A percentile compares a stretch with the other conserved stretches of the same genome.
Conservation (phyloP, 108 stramenopile species). For the Pseudonitzschia multiseries region DNA sequence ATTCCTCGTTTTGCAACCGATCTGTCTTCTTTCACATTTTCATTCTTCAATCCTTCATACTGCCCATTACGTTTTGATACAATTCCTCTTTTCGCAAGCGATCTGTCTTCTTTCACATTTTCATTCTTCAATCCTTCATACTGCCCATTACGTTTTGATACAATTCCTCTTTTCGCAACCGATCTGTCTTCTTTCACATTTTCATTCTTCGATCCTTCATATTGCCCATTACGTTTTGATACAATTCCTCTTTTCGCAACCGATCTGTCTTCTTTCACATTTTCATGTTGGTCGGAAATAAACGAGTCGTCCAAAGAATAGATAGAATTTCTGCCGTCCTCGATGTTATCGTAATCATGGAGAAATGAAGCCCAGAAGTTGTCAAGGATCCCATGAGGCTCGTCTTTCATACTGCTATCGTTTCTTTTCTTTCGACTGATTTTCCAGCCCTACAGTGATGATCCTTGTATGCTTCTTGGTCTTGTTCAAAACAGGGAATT, state of each 20-base stretch:
- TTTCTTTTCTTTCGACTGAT: background rate
- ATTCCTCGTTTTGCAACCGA: background rate
- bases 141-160: too few species aligned
- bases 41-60: background rate
- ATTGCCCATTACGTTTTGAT: too few species aligned
- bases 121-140: too few species aligned
- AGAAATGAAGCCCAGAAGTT: conserved; percentile 7
- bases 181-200: too few species aligned
- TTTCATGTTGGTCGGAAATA: background rate
- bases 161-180: too few species aligned
- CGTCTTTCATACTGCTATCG: background rate
- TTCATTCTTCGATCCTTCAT: too few species aligned
- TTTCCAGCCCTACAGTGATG: background rate
- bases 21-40: background rate
- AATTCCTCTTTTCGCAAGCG: background rate
- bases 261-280: background rate
- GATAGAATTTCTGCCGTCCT: background rate
- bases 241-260: background rate
- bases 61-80: too few species aligned
- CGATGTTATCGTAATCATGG: background rate
- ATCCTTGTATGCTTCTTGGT: background rate
- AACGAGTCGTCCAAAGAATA: background rate
- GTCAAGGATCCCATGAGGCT: background rate
- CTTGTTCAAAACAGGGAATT: too few species aligned
- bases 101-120: background rate